phyloP scores from a whole-genome alignment of 345 rosid genomes.

The Lumnitzera littorea region DNA sequence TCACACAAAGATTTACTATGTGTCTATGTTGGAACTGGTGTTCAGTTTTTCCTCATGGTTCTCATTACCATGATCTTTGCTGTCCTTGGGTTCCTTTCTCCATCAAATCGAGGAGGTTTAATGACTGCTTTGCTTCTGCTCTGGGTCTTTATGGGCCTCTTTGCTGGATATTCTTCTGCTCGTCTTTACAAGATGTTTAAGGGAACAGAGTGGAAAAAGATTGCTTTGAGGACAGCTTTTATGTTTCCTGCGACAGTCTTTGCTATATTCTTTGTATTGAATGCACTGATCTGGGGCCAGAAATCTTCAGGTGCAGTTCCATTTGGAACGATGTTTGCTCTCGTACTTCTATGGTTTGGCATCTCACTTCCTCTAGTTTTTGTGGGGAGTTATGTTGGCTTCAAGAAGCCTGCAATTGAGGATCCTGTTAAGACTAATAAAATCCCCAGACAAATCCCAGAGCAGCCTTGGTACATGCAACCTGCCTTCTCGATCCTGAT shows the following conservation, averaged over 20 bases:
- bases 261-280: constrained; percentile 63
- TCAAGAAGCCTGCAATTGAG: constrained; percentile 60
- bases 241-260: constrained; percentile 67
- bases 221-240: constrained; percentile 62
- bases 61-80: constrained; percentile 90
- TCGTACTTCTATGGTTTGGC: constrained; percentile 82
- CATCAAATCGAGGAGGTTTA: constrained; percentile 85
- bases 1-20: constrained; percentile 64
- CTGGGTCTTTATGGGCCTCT: constrained; percentile 92
- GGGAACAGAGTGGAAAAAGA: constrained; percentile 88
- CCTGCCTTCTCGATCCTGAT: constrained; percentile 69
- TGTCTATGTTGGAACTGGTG: constrained; percentile 85
- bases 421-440: constrained; percentile 87
- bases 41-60: constrained; percentile 83
- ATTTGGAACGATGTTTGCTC: constrained; percentile 87
- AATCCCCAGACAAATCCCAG: constrained; percentile 83
- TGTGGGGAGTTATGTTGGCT: constrained; percentile 67
- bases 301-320: constrained; percentile 94
- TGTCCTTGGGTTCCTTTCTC: constrained; percentile 81
- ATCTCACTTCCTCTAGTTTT: constrained; percentile 85
- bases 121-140: constrained; percentile 88
- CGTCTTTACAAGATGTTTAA: constrained; percentile 76
- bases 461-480: constrained; percentile 88
- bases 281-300: constrained; percentile 89
- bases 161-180: constrained; percentile 72